phyloP scores from a whole-genome alignment of 2,329 filamentous ascomycete species.

The Clarireedia sp. region DNA sequence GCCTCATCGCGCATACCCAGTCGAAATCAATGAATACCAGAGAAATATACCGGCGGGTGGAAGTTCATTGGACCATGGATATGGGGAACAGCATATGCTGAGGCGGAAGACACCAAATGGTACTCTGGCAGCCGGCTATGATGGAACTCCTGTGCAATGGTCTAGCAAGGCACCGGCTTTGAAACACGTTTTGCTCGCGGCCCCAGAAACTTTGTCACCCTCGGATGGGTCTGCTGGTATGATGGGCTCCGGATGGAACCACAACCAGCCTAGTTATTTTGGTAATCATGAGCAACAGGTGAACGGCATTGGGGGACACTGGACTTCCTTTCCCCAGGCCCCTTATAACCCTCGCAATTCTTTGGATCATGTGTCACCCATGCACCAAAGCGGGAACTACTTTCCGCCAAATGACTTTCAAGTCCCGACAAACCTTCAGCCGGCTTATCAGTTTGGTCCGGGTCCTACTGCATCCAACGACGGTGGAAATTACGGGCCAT shows the following conservation, averaged over 20 bases:
- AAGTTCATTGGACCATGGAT: constrained; percentile 38
- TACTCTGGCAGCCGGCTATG: constrained; percentile 86
- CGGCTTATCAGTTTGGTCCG: constrained; percentile 47
- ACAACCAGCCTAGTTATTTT: constrained; percentile 8
- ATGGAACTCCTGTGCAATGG: constrained; percentile 70
- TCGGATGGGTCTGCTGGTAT: constrained; percentile 11
- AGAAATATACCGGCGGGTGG: constrained; percentile 11
- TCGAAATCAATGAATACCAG: constrained; percentile 18
- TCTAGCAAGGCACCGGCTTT: constrained; percentile 65
- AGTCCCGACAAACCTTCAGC: constrained; percentile 51
- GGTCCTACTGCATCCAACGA: constrained; percentile 51
- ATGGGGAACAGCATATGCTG: constrained; percentile 51
- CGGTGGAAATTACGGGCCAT: constrained; percentile 50
- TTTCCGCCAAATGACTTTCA: constrained; percentile 36
- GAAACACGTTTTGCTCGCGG: constrained; percentile 75
- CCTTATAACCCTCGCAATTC: constrained; percentile 19
- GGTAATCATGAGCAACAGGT: constrained; percentile 12
- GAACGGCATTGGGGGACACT: constrained; percentile 1
- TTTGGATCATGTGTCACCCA: constrained; percentile 20
- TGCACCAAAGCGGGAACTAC: constrained; percentile 20
- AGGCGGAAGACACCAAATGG: constrained; percentile 90
- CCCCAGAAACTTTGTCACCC: constrained; percentile 29
- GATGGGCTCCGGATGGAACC: neutral
- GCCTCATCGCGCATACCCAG: constrained; percentile 23
- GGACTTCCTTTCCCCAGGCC: constrained; percentile 13